phyloP scores from a whole-genome alignment of 768 basidiomycete species.

The Leccinum aurantiacum region DNA sequence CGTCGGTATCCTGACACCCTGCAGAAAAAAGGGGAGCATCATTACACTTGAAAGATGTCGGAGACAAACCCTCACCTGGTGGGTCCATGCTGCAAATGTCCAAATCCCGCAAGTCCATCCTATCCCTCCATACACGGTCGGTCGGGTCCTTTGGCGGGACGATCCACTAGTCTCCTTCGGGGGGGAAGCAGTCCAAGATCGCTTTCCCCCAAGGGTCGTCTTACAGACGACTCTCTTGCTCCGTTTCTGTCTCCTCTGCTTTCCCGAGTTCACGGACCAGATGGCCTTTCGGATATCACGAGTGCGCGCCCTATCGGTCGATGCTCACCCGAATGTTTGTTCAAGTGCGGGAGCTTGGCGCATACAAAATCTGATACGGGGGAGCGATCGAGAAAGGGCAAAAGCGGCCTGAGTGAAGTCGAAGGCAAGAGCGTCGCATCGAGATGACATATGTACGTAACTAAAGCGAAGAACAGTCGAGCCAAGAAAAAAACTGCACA shows the following conservation, averaged over 20 bases:
- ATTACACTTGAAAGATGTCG: constrained; percentile 6
- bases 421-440: constrained; percentile 87
- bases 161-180: constrained; percentile 88
- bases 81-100: constrained; percentile 97
- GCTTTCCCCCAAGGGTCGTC: constrained; percentile 96
- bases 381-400: constrained; percentile 87
- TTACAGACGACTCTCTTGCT: constrained; percentile 88
- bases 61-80: constrained; percentile 53
- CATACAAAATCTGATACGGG: constrained; percentile 91
- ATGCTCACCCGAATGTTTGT: constrained; percentile 70
- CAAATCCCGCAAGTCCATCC: constrained; percentile 84
- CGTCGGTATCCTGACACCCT: constrained; percentile 72
- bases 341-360: constrained; percentile 86
- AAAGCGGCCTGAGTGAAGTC: constrained; percentile 82
- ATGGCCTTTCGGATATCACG: constrained; percentile 94
- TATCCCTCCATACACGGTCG: constrained; percentile 67
- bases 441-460: constrained; percentile 85
- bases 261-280: constrained; percentile 91
- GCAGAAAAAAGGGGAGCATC: background rate
- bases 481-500: constrained; percentile 43
- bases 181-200: constrained; percentile 86
- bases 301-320: constrained; percentile 90
- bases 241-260: constrained; percentile 93
- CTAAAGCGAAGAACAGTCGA: constrained; percentile 36
- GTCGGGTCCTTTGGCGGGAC: constrained; percentile 72